A percentile compares a stretch with the other conserved stretches of the same genome.
Conservation (phyloP, 2,329 filamentous ascomycete species). For the Phaeosphaeriaceae sp. region DNA sequence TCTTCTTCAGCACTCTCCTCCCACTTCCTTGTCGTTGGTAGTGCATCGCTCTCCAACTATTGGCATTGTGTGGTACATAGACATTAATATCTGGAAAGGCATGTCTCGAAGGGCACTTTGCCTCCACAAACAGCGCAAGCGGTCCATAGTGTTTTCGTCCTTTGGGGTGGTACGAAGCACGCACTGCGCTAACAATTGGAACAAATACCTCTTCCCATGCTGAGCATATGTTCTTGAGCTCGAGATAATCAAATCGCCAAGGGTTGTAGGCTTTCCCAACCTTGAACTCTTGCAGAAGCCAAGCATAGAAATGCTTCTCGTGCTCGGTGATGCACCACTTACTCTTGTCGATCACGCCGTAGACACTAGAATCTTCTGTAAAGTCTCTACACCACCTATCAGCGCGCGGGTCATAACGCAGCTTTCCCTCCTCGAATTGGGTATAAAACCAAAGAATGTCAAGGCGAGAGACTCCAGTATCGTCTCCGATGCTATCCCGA, state of each 20-base stretch:
- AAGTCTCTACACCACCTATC: constrained; percentile 19
- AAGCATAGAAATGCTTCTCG: constrained; percentile 42
- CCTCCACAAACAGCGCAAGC: constrained; percentile 41
- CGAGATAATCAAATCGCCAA: constrained; percentile 36
- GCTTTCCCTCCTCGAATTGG: constrained; percentile 33
- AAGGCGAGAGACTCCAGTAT: constrained; percentile 19
- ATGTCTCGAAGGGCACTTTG: constrained; percentile 31
- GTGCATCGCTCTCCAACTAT: background rate
- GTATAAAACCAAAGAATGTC: constrained; percentile 44
- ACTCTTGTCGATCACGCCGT: constrained; percentile 33
- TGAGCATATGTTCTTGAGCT: constrained; percentile 31
- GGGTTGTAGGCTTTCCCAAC: constrained; percentile 40
- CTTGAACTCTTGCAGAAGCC: constrained; percentile 41
- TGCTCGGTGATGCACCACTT: constrained; percentile 33
- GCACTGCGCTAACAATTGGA: constrained; percentile 39
- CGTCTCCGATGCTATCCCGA: background rate
- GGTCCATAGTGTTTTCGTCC: constrained; percentile 40
- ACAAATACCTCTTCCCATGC: constrained; percentile 39
- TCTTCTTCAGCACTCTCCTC: constrained; percentile 17
- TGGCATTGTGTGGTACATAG: constrained; percentile 14
- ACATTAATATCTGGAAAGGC: constrained; percentile 42
- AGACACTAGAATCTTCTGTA: constrained; percentile 13
- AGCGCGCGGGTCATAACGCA: constrained; percentile 34
- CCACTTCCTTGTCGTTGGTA: background rate
- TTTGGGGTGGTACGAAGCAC: constrained; percentile 32